These are phyloP conservation scores for Ophiostoma perfectum DNA, from an alignment of 2,329 filamentous ascomycete genomes.

Conservation along the genomic window DNA sequence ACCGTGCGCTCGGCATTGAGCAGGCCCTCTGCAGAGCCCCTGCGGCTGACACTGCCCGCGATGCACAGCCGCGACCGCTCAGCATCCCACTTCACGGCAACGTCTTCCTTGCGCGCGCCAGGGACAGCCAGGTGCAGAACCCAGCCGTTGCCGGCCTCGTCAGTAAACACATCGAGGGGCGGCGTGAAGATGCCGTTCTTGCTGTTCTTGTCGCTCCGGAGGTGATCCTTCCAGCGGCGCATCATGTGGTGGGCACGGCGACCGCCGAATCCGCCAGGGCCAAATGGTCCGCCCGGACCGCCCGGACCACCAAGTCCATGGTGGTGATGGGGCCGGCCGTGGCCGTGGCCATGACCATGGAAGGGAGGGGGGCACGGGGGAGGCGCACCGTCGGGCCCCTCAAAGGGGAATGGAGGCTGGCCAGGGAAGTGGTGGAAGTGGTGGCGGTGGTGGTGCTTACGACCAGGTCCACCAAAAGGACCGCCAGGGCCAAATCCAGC, in stretches of 20 bases:
- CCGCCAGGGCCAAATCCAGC: slow-evolving; percentile 26
- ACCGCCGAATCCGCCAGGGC: slow-evolving; percentile 22
- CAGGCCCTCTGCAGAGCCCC: slow-evolving; percentile 44
- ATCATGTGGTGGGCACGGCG: slow-evolving; percentile 38
- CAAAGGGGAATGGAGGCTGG: not conserved
- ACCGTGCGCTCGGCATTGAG: slow-evolving; percentile 62
- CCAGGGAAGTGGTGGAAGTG: not conserved
- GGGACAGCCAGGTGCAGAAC: slow-evolving; percentile 68
- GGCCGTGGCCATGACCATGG: not conserved
- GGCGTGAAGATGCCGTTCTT: slow-evolving; percentile 49
- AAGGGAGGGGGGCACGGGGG: not conserved
- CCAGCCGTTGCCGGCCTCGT: slow-evolving; percentile 45
- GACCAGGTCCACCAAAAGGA: slow-evolving; percentile 19
- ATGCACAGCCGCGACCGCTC: slow-evolving; percentile 61
- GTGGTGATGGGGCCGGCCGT: slow-evolving; percentile 21
- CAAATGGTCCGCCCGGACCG: slow-evolving; percentile 17
- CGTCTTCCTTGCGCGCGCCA: slow-evolving; percentile 65
- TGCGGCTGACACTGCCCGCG: slow-evolving; percentile 64
- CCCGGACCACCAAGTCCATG: not conserved
- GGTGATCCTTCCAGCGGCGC: slow-evolving; percentile 16
- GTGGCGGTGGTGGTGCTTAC: slow-evolving; percentile 21
- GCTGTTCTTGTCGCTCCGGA: slow-evolving; percentile 3
- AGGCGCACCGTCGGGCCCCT: not conserved
- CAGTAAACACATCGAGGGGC: slow-evolving; percentile 64
- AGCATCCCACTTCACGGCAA: slow-evolving; percentile 70